Conservation (phyloP, 352 stramenopile genomes). For the Pythium brassicae region DNA sequence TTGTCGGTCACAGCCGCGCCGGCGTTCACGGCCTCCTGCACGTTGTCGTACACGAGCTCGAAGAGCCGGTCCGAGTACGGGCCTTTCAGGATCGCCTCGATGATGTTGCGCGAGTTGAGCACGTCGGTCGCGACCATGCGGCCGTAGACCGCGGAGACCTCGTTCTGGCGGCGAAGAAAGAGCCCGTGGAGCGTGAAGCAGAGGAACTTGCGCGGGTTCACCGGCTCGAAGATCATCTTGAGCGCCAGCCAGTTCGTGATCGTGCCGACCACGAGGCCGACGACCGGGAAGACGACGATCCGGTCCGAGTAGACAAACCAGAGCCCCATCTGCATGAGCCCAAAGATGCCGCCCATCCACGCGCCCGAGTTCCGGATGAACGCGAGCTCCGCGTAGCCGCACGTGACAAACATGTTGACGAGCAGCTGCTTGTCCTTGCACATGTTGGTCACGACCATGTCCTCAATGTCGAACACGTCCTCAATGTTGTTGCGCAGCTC, state of each 20-base stretch:
- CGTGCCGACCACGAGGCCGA: conserved; percentile 94
- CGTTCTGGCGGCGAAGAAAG: conserved; percentile 92
- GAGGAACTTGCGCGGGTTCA: conserved; percentile 81
- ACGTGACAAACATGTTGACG: conserved; percentile 94
- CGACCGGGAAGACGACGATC: conserved; percentile 86
- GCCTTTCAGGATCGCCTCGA: conserved; percentile 86
- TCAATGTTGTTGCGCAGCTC: conserved; percentile 95
- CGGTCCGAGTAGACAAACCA: conserved; percentile 84
- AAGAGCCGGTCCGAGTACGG: conserved; percentile 84
- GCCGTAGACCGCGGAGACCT: conserved; percentile 88
- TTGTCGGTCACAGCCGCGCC: conserved; percentile 73
- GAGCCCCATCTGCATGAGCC: conserved; percentile 84
- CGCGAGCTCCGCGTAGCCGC: conserved; percentile 87
- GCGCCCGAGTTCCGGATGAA: conserved; percentile 91
- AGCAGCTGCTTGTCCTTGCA: conserved; percentile 94
- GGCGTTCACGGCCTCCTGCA: conserved; percentile 80
- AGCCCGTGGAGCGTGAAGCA: conserved; percentile 93
- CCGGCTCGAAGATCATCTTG: conserved; percentile 92
- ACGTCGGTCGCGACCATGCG: conserved; percentile 82
- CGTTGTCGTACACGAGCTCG: conserved; percentile 86
- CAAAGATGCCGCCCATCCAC: conserved; percentile 89
- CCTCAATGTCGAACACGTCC: conserved; percentile 94
- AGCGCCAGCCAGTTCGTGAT: conserved; percentile 97
- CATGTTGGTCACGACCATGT: conserved; percentile 94
- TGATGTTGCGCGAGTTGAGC: conserved; percentile 86